Percentiles rank a stretch among this genome's conserved stretches.
Evolutionary conservation across 139 green algal genomes (phyloP).

Genomic region (Desmodesmus armatus): DNA sequence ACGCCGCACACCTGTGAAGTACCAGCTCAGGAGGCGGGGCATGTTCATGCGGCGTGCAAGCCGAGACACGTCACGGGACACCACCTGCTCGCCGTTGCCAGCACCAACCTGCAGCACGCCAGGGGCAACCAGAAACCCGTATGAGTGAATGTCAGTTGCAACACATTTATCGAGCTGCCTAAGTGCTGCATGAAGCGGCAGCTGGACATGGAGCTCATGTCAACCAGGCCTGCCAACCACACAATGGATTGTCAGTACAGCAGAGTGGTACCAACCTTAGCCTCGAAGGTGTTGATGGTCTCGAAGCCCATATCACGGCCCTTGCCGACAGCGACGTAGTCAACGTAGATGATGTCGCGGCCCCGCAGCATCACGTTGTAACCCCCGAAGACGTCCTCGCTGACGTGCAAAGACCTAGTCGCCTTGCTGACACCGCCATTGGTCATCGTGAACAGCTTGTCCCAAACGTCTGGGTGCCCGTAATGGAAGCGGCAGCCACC

Average conservation of each 20-base stretch:
- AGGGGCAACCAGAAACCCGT: no score
- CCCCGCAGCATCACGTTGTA: slow-evolving; percentile 88
- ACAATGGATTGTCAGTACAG: no score
- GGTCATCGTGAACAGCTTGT: slow-evolving; percentile 90
- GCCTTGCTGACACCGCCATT: slow-evolving; percentile 72
- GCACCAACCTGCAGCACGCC: slow-evolving; percentile 48
- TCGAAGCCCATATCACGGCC: slow-evolving; percentile 95
- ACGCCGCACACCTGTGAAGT: slow-evolving; percentile 58
- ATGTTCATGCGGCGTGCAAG: slow-evolving; percentile 81
- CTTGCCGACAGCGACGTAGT: slow-evolving; percentile 85
- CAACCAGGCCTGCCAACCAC: no score
- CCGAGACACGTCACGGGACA: slow-evolving; percentile 80
- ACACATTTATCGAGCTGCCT: no score
- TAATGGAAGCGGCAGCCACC: slow-evolving; percentile 83
- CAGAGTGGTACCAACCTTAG: slow-evolving; percentile 83
- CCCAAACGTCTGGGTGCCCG: slow-evolving; percentile 93
- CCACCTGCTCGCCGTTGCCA: slow-evolving; percentile 88
- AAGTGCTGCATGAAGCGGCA: no score
- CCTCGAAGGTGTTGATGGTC: slow-evolving; percentile 93
- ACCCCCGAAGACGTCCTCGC: slow-evolving; percentile 81
- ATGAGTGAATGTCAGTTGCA: no score
- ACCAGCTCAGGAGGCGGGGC: slow-evolving; percentile 82
- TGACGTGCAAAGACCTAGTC: slow-evolving; percentile 72
- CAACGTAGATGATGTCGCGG: slow-evolving; percentile 82
- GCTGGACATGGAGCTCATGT: no score